phyloP scores from a whole-genome alignment of 2,329 filamentous ascomycete genomes.

The Xylaria sp. region DNA sequence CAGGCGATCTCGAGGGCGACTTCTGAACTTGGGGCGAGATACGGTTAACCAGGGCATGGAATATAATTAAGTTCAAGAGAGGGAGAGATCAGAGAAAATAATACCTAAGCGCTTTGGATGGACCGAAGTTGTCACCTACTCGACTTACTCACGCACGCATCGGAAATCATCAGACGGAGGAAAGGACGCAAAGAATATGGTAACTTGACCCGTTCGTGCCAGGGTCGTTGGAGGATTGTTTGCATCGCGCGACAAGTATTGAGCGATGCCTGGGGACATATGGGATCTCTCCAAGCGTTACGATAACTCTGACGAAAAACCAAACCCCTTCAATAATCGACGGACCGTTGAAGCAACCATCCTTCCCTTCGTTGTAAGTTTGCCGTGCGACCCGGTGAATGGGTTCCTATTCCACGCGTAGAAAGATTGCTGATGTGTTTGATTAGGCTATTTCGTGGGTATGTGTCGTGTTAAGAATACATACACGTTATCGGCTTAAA shows the following conservation, averaged over 20 bases:
- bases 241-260: slow-evolving; percentile 24
- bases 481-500: slow-evolving; percentile 44
- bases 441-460: slow-evolving; percentile 44
- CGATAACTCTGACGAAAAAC: slow-evolving; percentile 44
- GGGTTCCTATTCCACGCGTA: too few relatives aligned
- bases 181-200: slow-evolving; percentile 25
- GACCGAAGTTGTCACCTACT: slow-evolving; percentile 16
- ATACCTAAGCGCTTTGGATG: slow-evolving; percentile 13
- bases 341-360: slow-evolving; percentile 39
- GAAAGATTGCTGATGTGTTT: not conserved
- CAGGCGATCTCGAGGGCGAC: slow-evolving; percentile 2
- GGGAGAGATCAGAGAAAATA: not conserved
- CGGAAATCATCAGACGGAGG: slow-evolving; percentile 8
- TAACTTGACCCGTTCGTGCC: slow-evolving; percentile 23
- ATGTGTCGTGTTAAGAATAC: slow-evolving; percentile 45
- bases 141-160: not conserved
- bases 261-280: slow-evolving; percentile 32
- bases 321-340: slow-evolving; percentile 38
- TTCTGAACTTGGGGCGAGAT: not conserved
- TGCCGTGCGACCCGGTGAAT: not conserved
- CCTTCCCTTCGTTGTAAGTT: slow-evolving; percentile 43
- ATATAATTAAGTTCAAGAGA: not conserved
- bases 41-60: not conserved
- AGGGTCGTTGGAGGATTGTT: slow-evolving; percentile 30
- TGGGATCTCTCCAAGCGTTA: slow-evolving; percentile 32